Base-by-base conservation (phyloP, 176 grass and related monocot species). In the Aegilops sharonensis region DNA sequence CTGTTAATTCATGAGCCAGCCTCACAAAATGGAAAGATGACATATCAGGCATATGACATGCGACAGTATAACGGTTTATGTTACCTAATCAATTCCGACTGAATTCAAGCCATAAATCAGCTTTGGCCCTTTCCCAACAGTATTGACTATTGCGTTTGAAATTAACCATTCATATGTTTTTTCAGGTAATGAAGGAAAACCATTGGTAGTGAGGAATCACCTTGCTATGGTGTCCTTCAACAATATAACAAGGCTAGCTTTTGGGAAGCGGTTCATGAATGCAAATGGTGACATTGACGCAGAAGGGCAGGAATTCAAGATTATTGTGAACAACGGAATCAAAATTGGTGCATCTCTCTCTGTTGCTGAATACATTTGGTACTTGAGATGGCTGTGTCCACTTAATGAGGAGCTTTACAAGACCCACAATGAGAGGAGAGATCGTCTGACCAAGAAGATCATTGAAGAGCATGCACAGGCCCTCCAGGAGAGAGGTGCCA, bases 161-260 rank as follows among this genome's bases (percentile, higher is more conserved):
- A 42, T 13, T 71, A 64, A 83, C 8, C 71, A 77, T 80, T 76
- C 3, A 12, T 84, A 37, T 87, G 15, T 11, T 63, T 78, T 72
- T 87, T 69, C 84, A 93, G 91, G 85, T 50, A 95, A 89, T 60
- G 78, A 83, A 84, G 81, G 78, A 10, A 92, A 93, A 13, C 79
- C 86, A 66, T 18, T 93, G 36, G 67, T 91, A 27, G 80, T 95
- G 40, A 79, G 62, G 78, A 84, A 89, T 13, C 89, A 95, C 79
- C 91, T 95, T 80, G 54, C 91, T 40, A 84, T 83, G 39, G 94
- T 95, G 25, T 87, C 94, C 37, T 95, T 95, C 91, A 91, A 95
- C 81, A 95, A 95, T 83, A 95, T 95, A 85, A 95, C 94, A 83
- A 92, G 94, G 67, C 89, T 95, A 29, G 94, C 91, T 35, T 95